Base-by-base conservation (phyloP, 768 basidiomycete species). In the Leccinum truebloodii region DNA sequence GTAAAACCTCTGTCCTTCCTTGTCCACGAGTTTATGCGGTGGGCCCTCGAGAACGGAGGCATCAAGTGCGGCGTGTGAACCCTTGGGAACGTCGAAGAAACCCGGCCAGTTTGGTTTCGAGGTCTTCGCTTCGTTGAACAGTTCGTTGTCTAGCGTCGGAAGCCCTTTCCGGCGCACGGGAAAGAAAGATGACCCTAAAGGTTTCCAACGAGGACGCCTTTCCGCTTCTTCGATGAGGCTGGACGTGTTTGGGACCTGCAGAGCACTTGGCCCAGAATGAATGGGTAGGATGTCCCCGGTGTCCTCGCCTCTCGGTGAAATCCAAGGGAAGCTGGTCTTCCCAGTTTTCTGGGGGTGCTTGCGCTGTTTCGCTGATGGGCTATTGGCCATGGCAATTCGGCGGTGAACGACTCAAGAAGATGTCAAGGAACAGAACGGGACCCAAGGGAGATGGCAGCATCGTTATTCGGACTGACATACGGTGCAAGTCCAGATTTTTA, bases 1-100 rank as follows among this genome's bases (percentile, higher is more conserved):
- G 56, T 75, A 73, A 60, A 73, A 73, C 37, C n/a, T 72, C 35
- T 63, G 65, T 49, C 69, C 72, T 28, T 65, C 63, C 20, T 9
- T 37, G n/a, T 62, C 70, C 8, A 13, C 50, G 35, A 44, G 39
- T 13, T 53, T 58, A 35, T 60, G 13, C 13, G 60, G 67, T 12
- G 46, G 4, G 14, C 13, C 24, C n/a, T 41, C 26, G 18, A 44
- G 50, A 37, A 71, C 37, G 16, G 54, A 59, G 13, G 60, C 70
- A 13, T 67, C 44, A 6, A 65, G 46, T 59, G 50, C 30, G 48
- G 71, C 18, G 20, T 46, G 44, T 46, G 41, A 37, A 12, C 63
- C 69, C 44, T 66, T 57, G 5, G 67, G 69, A 41, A 72, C 64
- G 37, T 54, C 65, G 30, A 70, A 66, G 13, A 41, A 52, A 14